Conservation (phyloP, 805 yeast species). For the Myxozyma mucilagina region DNA sequence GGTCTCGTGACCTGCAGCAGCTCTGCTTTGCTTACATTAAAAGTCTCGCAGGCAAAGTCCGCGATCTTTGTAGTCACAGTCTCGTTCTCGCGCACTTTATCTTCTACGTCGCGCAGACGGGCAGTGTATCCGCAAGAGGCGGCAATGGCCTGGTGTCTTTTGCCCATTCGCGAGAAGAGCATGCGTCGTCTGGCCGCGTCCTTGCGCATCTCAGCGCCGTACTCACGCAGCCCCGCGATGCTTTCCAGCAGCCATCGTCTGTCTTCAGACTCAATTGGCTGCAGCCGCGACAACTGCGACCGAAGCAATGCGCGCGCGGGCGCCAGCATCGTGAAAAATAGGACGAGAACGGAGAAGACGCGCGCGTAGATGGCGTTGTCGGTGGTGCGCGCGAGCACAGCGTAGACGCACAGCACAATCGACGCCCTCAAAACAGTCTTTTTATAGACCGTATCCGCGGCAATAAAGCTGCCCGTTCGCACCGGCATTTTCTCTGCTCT, state of each 20-base stretch:
- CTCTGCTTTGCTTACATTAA: slow-evolving; percentile 49
- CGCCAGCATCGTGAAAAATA: slow-evolving; percentile 12
- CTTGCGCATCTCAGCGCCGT: slow-evolving; percentile 17
- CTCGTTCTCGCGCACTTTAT: slow-evolving; percentile 51
- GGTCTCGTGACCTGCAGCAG: slow-evolving; percentile 44
- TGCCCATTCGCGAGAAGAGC: slow-evolving; percentile 44
- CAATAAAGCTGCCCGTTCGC: slow-evolving; percentile 1
- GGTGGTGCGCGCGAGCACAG: slow-evolving; percentile 12
- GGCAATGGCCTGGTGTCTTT: slow-evolving; percentile 59
- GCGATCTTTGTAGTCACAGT: slow-evolving; percentile 50
- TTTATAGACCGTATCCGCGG: background rate
- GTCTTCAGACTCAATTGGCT: slow-evolving; percentile 15
- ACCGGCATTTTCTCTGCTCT: background rate
- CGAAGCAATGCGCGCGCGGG: slow-evolving; percentile 6
- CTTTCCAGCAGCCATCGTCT: slow-evolving; percentile 28
- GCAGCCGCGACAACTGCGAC: slow-evolving; percentile 7
- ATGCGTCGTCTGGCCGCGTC: slow-evolving; percentile 31
- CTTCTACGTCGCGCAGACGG: slow-evolving; percentile 54
- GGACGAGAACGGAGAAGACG: slow-evolving; percentile 20
- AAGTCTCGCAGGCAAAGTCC: slow-evolving; percentile 40
- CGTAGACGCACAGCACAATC: slow-evolving; percentile 12
- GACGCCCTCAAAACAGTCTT: slow-evolving; percentile 5
- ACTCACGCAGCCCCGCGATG: slow-evolving; percentile 34
- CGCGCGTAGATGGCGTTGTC: slow-evolving; percentile 11
- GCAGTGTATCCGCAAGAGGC: slow-evolving; percentile 54